Evolutionary conservation across 352 stramenopile genomes (phyloP), one percentile per base, ranked within the genome.

Genomic region (Phytophthora pisi): DNA sequence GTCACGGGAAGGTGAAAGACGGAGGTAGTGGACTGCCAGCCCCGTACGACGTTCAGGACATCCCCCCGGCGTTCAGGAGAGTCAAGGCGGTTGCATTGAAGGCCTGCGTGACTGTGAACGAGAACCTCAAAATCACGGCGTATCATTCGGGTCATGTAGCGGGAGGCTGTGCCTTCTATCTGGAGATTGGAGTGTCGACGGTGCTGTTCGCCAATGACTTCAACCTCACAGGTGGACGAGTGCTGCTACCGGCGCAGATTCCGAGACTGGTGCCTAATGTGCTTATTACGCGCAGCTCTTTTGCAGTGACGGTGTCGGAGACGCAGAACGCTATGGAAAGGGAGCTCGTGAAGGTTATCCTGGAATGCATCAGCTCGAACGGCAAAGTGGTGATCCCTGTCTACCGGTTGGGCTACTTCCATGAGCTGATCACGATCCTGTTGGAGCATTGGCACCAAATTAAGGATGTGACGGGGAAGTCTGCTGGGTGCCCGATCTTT

Each of bases 341-440:
- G 13, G 89, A 96, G 40, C 76, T 96, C 2, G 77, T 91, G 53
- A 90, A 89, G 24, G 87, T 89, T 16, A 71, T 96, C 49, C 63
- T 90, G 40, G 89, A 96, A 65, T 92, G 86, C 49, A 72, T 96
- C 45, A 68, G 65, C n/a, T 76, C 84, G 2, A 75, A 81, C 11
- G 89, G 89, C 30, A 96, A 96, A 81, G 89, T 96, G 15, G 81
- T 96, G 20, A 88, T 96, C 26, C 89, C 89, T 0, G 74, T 96
- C 9, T 88, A 92, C 56, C 78, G 77, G 8, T 66, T 89, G 11
- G 89, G 89, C 2, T 96, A 95, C 53, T 84, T 95, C 50, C 87
- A 96, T 49, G 89, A 96, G 55, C 57, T 96, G 24, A 55, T 87
- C 28, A 79, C 82, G 26, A 86, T 95, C 51, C 63, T 96, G 50